A percentile compares a stretch with the other conserved stretches of the same genome.
phyloP scores from a whole-genome alignment of 495 filamentous ascomycete species.

The Penicillium coffeae region DNA sequence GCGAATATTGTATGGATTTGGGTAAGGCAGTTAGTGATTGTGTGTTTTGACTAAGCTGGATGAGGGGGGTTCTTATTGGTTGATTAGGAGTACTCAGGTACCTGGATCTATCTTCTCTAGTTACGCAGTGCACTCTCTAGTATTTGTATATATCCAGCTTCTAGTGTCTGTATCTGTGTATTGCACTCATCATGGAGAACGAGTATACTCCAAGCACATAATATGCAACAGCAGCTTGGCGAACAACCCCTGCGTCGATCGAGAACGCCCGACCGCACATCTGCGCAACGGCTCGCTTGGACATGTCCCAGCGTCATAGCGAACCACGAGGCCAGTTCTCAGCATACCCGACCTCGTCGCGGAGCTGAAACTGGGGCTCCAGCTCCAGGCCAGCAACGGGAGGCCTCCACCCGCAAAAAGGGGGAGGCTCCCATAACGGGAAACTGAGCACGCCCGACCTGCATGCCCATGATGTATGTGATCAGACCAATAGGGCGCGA shows the following conservation, averaged over 20 bases:
- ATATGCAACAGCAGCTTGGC: too few relatives aligned
- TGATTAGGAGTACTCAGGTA: background rate
- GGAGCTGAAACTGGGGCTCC: too few relatives aligned
- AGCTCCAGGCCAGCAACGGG: background rate
- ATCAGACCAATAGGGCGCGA: background rate
- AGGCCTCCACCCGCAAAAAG: background rate
- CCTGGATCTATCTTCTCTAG: background rate
- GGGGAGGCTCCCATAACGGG: background rate
- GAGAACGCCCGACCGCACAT: background rate
- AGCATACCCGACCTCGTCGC: background rate
- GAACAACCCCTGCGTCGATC: slow-evolving; percentile 21
- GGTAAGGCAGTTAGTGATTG: background rate
- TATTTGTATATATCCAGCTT: background rate
- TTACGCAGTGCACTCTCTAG: background rate
- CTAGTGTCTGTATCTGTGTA: background rate
- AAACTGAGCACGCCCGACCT: background rate
- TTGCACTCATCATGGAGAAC: background rate
- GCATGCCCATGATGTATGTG: background rate
- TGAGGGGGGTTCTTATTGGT: background rate
- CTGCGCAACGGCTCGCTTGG: background rate
- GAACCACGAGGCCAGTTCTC: background rate
- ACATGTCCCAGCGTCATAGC: background rate
- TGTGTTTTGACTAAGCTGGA: background rate
- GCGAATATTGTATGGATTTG: background rate
- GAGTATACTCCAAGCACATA: background rate